Percentiles rank a stretch among this genome's conserved stretches.
phyloP scores from a whole-genome alignment of 1,284 basidiomycete genomes.

The Apiotrichum domesticum region DNA sequence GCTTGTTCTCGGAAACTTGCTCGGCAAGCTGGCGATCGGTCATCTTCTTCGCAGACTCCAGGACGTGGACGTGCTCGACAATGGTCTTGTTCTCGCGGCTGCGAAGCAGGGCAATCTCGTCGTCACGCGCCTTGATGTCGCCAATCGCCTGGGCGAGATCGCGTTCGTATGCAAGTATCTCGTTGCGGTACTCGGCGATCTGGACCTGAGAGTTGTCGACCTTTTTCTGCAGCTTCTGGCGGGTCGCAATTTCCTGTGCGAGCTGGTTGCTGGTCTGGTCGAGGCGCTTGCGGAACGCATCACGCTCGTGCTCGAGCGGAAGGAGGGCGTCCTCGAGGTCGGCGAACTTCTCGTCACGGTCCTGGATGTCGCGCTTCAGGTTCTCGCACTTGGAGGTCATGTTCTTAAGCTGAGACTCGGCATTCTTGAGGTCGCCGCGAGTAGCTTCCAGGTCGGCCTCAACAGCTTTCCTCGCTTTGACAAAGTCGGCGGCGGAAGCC shows the following conservation, averaged over 20 bases:
- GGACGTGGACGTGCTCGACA: conserved; percentile 95
- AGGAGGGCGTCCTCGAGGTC: conserved; percentile 82
- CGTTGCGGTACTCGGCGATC: conserved; percentile 61
- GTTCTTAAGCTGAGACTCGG: conserved; percentile 62
- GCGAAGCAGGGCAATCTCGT: conserved; percentile 77
- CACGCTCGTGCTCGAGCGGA: conserved; percentile 74
- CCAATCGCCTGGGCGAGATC: conserved; percentile 72
- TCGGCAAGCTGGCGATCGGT: conserved; percentile 87
- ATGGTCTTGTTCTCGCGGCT: conserved; percentile 94
- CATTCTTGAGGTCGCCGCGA: conserved; percentile 64
- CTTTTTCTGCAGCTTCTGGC: conserved; percentile 65
- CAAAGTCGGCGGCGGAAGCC: conserved; percentile 56
- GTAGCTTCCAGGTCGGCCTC: conserved; percentile 60
- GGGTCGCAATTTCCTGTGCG: conserved; percentile 51
- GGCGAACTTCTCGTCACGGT: conserved; percentile 68
- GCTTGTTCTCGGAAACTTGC: conserved; percentile 40
- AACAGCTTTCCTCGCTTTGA: conserved; percentile 62
- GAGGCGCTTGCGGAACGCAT: conserved; percentile 64
- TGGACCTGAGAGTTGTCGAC: conserved; percentile 63
- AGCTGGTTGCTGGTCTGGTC: conserved; percentile 55
- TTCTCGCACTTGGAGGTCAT: conserved; percentile 50
- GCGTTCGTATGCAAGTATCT: conserved; percentile 65
- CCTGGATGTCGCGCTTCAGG: conserved; percentile 47
- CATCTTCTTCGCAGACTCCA: conserved; percentile 93
- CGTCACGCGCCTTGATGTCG: conserved; percentile 75